phyloP scores from a whole-genome alignment of 805 yeast genomes.

The Wickerhamiella vanderwaltii region DNA sequence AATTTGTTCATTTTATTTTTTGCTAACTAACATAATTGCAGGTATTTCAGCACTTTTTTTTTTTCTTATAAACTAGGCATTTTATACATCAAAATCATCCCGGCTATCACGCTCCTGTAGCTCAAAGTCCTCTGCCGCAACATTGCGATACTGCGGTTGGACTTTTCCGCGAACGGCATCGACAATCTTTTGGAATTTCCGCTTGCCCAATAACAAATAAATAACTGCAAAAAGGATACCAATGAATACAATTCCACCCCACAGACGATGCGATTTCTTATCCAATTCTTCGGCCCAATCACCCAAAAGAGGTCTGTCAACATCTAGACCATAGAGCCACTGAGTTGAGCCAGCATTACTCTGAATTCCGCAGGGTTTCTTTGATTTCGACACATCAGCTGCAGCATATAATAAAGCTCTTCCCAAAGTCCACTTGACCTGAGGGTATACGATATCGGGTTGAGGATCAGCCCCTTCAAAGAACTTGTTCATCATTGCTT shows the following conservation, averaged over 20 bases:
- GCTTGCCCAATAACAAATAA: slow-evolving; percentile 30
- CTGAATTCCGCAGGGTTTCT: slow-evolving; percentile 12
- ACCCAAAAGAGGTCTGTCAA: slow-evolving; percentile 12
- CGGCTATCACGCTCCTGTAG: slow-evolving; percentile 17
- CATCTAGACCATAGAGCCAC: slow-evolving; percentile 14
- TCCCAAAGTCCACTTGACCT: slow-evolving; percentile 44
- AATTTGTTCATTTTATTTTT: too few species aligned
- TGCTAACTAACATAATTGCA: too few species aligned
- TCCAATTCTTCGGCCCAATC: slow-evolving; percentile 16
- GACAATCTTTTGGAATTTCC: slow-evolving; percentile 18
- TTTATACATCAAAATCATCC: slow-evolving; percentile 16
- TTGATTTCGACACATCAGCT: slow-evolving; percentile 37
- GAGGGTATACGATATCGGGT: slow-evolving; percentile 31
- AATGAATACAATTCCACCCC: slow-evolving; percentile 31
- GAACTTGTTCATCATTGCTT: slow-evolving; percentile 33
- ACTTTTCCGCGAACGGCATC: slow-evolving; percentile 16
- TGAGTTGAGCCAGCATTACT: slow-evolving; percentile 13
- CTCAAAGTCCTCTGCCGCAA: slow-evolving; percentile 20
- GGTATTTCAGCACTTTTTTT: too few species aligned
- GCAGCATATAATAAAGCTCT: slow-evolving; percentile 51
- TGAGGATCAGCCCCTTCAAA: slow-evolving; percentile 40
- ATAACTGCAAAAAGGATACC: slow-evolving; percentile 25
- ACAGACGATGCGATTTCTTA: slow-evolving; percentile 25
- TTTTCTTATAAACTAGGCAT: too few species aligned
- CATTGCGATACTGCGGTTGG: not conserved